These are phyloP conservation scores for Populus tomentosa DNA, from an alignment of 441 rosid genomes.

Conservation along the genomic window DNA sequence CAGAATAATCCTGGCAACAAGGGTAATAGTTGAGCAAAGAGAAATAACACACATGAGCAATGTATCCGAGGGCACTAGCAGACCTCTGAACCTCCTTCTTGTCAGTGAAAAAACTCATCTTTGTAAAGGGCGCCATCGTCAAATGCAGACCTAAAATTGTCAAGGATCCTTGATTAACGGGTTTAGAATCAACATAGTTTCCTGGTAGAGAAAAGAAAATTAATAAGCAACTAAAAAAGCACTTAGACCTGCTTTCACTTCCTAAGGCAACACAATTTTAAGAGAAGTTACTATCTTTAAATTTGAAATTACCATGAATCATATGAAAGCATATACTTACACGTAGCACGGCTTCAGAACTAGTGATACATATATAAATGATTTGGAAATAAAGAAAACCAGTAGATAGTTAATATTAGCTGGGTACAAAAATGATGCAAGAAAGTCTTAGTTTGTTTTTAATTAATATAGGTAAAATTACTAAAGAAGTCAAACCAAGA, in stretches of 20 bases:
- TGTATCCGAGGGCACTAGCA: conserved; percentile 84
- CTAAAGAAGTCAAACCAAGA: background rate
- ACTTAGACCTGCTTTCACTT: background rate
- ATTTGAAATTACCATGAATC: background rate
- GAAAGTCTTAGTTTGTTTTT: background rate
- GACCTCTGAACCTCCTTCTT: conserved; percentile 92
- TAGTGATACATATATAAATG: background rate
- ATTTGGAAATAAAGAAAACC: background rate
- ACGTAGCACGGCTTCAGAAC: background rate
- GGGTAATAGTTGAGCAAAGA: conserved; percentile 17
- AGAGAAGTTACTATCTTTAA: background rate
- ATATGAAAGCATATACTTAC: background rate
- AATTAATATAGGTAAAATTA: too few relatives aligned
- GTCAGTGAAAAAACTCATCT: conserved; percentile 86
- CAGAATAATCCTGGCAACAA: conserved; percentile 4
- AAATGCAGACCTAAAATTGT: conserved; percentile 81
- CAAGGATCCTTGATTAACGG: conserved; percentile 71
- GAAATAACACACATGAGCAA: conserved; percentile 75
- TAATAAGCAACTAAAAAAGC: background rate
- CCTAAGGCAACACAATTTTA: background rate
- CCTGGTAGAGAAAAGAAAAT: conserved; percentile 38
- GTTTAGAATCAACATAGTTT: conserved; percentile 46
- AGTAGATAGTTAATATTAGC: background rate
- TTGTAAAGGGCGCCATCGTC: conserved; percentile 78
- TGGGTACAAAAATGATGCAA: background rate